Conservation (phyloP, 2,329 filamentous ascomycete genomes). For the Neurospora crassa region DNA sequence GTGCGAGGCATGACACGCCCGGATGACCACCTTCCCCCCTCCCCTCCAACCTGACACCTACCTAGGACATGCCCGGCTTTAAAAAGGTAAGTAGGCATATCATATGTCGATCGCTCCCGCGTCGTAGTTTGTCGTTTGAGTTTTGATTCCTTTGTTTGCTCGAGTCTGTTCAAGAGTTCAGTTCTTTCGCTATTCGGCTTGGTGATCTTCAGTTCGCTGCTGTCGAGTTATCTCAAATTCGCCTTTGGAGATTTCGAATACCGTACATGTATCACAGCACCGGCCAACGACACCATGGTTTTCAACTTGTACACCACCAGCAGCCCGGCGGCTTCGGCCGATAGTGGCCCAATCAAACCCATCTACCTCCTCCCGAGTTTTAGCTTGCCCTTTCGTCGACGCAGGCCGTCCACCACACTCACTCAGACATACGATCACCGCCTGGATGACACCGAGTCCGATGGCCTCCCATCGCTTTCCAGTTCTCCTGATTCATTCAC, state of each 20-base stretch:
- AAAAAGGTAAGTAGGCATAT: neutral
- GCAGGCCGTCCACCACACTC: slow-evolving; percentile 2
- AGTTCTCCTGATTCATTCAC: slow-evolving; percentile 13
- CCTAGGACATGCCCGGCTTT: neutral
- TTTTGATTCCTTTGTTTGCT: neutral
- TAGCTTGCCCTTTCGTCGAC: slow-evolving; percentile 15
- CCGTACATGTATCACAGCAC: neutral
- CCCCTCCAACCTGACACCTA: neutral
- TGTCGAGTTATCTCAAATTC: neutral
- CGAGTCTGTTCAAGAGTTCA: neutral
- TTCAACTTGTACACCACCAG: neutral
- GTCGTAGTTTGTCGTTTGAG: neutral
- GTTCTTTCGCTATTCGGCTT: neutral
- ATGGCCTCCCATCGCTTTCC: slow-evolving; percentile 13
- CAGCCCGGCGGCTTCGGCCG: slow-evolving; percentile 1
- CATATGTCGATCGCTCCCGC: neutral
- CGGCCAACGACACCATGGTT: neutral
- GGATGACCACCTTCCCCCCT: neutral
- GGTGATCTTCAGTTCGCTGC: neutral
- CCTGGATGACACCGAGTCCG: neutral
- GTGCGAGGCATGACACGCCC: neutral
- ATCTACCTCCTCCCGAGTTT: slow-evolving; percentile 21
- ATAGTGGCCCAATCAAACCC: slow-evolving; percentile 12
- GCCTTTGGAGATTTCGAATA: neutral
- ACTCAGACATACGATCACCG: neutral